phyloP scores from a whole-genome alignment of 192 early-diverging fungal genomes.

The Entophlyctis luteolus region DNA sequence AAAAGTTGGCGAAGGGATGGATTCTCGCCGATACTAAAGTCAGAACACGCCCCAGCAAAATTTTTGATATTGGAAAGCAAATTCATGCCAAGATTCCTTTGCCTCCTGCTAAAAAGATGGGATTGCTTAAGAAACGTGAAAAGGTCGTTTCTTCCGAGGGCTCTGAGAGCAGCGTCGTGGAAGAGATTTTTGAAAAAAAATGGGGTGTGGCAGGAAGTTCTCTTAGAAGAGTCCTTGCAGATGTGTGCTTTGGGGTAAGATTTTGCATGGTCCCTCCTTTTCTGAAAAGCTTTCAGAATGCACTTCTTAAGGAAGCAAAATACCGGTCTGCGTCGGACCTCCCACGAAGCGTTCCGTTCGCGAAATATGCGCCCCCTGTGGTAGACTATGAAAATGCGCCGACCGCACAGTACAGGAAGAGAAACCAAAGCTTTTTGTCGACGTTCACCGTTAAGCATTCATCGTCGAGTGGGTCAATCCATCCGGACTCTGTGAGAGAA shows the following conservation, averaged over 20 bases:
- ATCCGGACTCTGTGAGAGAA: slow-evolving; percentile 1
- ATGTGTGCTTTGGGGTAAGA: slow-evolving; percentile 51
- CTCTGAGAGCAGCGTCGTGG: background rate
- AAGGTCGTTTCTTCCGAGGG: background rate
- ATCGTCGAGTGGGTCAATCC: background rate
- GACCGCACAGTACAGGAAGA: too few relatives aligned
- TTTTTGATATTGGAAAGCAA: slow-evolving; percentile 22
- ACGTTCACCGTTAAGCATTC: slow-evolving; percentile 10
- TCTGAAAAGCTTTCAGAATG: slow-evolving; percentile 4
- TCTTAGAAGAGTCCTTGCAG: slow-evolving; percentile 44
- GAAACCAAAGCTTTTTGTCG: background rate
- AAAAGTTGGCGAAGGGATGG: slow-evolving; percentile 37
- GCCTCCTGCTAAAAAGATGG: background rate
- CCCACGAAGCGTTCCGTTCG: too few relatives aligned
- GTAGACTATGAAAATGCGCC: too few relatives aligned
- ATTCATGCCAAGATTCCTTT: background rate
- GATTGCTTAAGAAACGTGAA: background rate
- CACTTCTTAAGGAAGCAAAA: slow-evolving; percentile 19
- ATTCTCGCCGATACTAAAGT: slow-evolving; percentile 10
- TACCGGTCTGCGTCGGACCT: background rate
- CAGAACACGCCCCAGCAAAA: background rate
- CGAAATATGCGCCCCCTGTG: too few relatives aligned
- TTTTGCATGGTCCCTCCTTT: background rate
- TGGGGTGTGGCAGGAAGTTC: slow-evolving; percentile 35
- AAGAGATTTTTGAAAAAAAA: background rate